Base-by-base conservation (phyloP, 345 rosid genomes). In the Melaleuca quinquenervia region DNA sequence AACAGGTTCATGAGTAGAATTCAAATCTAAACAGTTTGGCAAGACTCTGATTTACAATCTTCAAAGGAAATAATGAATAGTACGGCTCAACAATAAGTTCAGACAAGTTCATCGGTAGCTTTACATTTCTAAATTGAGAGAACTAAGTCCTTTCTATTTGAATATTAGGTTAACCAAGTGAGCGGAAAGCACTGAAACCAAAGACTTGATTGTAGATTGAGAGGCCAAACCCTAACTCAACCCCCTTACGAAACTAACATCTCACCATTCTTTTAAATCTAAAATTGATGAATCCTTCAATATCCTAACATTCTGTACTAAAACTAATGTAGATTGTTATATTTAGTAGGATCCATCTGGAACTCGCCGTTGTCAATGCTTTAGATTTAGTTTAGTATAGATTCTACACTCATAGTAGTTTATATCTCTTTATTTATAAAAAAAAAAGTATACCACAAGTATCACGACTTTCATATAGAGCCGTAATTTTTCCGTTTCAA, bases 261-360 rank as follows among this genome's bases (percentile, higher is more conserved):
- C 26, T 2, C n/a, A n/a, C n/a, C n/a, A n/a, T n/a, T 53, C 9
- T 21, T 22, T 9, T 0, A 0, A 11, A 11, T 24, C n/a, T 54
- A 54, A 54, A 54, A 54, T 54, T 54, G 58, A n/a, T 22, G 60
- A 22, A 55, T 22, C 60, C 11, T 55, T 55, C 12, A 22, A 55
- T 22, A 55, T 55, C 58, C 3, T 22, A 22, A 55, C 13, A 24
- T 55, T 55, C 8, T 55, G 60, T 22, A 55, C 26, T 55, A 55
- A 54, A 54, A 55, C 22, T 55, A 55, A 55, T 55, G 12, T 55
- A 9, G 26, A 2, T 55, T 55, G 11, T 22, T 22, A 22, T 21
- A 55, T 55, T 55, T 55, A 12, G 9, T 22, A n/a, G 26, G 60
- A 26, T 55, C 60, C 60, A 55, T 6, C 0, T 9, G 60, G 60